Evolutionary conservation across 108 stramenopile genomes (phyloP), one percentile per base, ranked within the genome.

Genomic region (Nitzschia putrida): DNA sequence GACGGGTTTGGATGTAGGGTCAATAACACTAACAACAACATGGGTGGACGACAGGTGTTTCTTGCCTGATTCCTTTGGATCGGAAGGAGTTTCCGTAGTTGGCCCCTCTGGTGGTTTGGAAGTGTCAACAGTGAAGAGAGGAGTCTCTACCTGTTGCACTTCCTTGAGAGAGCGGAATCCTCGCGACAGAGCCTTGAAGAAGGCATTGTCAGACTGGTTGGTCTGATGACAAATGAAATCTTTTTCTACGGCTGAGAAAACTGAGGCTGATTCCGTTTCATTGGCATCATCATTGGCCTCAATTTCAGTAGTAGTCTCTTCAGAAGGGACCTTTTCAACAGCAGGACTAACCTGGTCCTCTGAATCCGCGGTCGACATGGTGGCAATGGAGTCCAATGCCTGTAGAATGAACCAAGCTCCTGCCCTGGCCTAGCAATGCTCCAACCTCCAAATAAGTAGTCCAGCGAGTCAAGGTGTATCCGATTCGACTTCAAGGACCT

Each of bases 11-110:
- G 85, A 77, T n/a, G 87, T 83, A n/a, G 89, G 89, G 73, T 91
- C 89, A 58, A 91, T 85, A 34, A 91, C 79, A 64, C 85, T 88
- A 51, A 91, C 85, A 12, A 76, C 66, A 5, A 71, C 80, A 65
- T 39, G 70, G 22, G 38, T 61, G 11, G 77, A 47, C 12, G 40
- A 44, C 29, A 16, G 29, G 40, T 63, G 43, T 12, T 40, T 54
- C 21, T 24, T n/a, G 8, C 22, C 22, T 7, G 56, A 39, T 37
- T 58, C 20, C 7, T 65, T 44, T 14, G 14, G 12, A 22, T 58
- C 34, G 10, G 63, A 7, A 18, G 42, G 18, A 8, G 24, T 25
- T 12, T 53, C 61, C 13, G 58, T 43, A 26, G 59, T 51, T 34
- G 13, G 60, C 4, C 21, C 23, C 18, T 23, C 56, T 22, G 24